A percentile compares a stretch with the other conserved stretches of the same genome.
Evolutionary conservation across 1,284 basidiomycete genomes (phyloP).

Genomic region (Sphagnurus paluster): DNA sequence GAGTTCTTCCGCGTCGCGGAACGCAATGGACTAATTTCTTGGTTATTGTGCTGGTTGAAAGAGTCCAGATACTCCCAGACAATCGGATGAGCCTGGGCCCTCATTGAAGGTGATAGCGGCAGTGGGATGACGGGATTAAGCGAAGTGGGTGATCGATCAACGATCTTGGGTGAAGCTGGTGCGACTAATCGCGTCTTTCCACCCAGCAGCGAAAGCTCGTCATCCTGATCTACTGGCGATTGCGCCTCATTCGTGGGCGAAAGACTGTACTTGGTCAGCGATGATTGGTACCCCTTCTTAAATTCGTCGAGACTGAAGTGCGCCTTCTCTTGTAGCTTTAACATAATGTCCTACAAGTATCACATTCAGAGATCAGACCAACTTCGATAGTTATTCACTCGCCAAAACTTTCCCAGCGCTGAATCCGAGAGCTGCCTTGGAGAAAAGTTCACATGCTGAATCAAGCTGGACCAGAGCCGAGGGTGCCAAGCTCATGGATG

Average conservation of each 20-base stretch:
- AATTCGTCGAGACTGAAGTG: constrained; percentile 64
- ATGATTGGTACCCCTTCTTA: constrained; percentile 55
- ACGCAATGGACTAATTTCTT: constrained; percentile 17
- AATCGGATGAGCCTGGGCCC: constrained; percentile 50
- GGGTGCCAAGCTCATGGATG: constrained; percentile 77
- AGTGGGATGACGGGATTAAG: constrained; percentile 66
- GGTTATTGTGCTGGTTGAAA: constrained; percentile 43
- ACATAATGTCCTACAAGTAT: constrained; percentile 41
- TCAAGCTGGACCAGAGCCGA: constrained; percentile 76
- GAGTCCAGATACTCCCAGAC: constrained; percentile 68
- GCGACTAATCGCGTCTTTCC: constrained; percentile 70
- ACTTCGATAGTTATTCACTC: constrained; percentile 21
- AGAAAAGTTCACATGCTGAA: constrained; percentile 75
- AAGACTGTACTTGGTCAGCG: constrained; percentile 39
- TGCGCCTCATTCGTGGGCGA: constrained; percentile 44
- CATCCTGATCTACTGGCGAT: constrained; percentile 56
- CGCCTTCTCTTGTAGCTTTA: constrained; percentile 60
- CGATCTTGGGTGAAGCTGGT: constrained; percentile 50
- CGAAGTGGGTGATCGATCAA: constrained; percentile 68
- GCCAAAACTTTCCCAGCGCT: constrained; percentile 71
- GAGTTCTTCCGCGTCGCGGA: constrained; percentile 15
- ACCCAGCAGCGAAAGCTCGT: constrained; percentile 70
- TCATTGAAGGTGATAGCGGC: constrained; percentile 45
- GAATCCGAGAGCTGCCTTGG: constrained; percentile 69
- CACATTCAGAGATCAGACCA: neutral